These are phyloP conservation scores for Clohesyomyces aquaticus DNA, from an alignment of 495 filamentous ascomycete species.

Conservation along the genomic window DNA sequence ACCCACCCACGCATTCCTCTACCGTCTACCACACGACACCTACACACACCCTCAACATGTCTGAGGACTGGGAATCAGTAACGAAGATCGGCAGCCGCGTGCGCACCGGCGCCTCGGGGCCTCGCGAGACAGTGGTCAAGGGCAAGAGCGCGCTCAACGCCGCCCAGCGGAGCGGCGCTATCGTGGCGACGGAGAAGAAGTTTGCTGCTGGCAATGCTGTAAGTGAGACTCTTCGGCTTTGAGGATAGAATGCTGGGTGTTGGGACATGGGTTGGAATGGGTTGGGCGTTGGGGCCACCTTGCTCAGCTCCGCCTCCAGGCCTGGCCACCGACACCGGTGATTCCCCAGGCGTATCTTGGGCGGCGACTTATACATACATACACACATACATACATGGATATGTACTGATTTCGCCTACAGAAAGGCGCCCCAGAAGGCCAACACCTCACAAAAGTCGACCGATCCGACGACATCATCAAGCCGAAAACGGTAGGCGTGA, in stretches of 20 bases:
- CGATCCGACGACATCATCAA: conserved; percentile 97
- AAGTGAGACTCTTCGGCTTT: too few relatives aligned
- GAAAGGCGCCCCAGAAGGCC: conserved; percentile 76
- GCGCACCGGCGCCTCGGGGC: conserved; percentile 60
- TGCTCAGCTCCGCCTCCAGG: too few relatives aligned
- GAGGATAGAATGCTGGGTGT: too few relatives aligned
- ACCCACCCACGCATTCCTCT: conserved; percentile 10
- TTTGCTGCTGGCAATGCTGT: conserved; percentile 74
- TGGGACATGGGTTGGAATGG: too few relatives aligned
- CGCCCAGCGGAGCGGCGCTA: conserved; percentile 74
- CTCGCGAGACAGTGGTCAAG: conserved; percentile 83
- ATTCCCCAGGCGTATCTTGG: too few relatives aligned
- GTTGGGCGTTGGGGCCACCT: too few relatives aligned
- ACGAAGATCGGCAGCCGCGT: conserved; percentile 92
- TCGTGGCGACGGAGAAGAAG: conserved; percentile 94
- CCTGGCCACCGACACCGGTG: too few relatives aligned
- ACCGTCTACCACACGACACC: conserved; percentile 4
- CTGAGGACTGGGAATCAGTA: conserved; percentile 80
- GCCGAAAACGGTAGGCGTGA: conserved; percentile 81
- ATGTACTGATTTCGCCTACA: too few relatives aligned
- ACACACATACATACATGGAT: too few relatives aligned
- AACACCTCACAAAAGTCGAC: conserved; percentile 97
- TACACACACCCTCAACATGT: conserved; percentile 51
- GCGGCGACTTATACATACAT: too few relatives aligned
- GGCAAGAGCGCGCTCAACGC: conserved; percentile 86